Conservation (phyloP, 192 early-diverging fungal species). For the Coemansia sp. region DNA sequence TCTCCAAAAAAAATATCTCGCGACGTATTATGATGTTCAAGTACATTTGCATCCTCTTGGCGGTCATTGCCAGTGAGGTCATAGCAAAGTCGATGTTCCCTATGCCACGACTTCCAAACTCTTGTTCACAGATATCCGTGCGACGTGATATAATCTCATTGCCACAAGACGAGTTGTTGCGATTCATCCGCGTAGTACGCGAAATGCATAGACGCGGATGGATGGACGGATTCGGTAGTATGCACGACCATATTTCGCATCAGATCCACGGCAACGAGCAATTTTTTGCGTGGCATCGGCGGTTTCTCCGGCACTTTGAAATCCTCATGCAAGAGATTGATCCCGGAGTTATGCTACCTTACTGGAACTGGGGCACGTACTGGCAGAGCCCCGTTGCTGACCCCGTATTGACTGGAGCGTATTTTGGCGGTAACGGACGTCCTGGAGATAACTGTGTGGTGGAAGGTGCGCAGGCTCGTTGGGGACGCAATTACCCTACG, state of each 20-base stretch:
- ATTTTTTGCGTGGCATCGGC: slow-evolving; percentile 63
- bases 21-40: slow-evolving; percentile 22
- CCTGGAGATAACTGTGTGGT: slow-evolving; percentile 55
- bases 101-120: slow-evolving; percentile 37
- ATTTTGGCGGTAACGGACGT: slow-evolving; percentile 54
- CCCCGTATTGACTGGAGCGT: slow-evolving; percentile 34
- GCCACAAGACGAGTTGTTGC: slow-evolving; percentile 30
- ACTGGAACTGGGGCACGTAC: slow-evolving; percentile 69
- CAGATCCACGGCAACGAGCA: slow-evolving; percentile 59
- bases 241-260: slow-evolving; percentile 58
- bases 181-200: slow-evolving; percentile 41
- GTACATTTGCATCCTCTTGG: slow-evolving; percentile 42
- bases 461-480: slow-evolving; percentile 59
- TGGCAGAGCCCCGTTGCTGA: slow-evolving; percentile 56
- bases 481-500: slow-evolving; percentile 56
- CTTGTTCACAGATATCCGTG: slow-evolving; percentile 37
- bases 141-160: slow-evolving; percentile 46
- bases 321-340: slow-evolving; percentile 58
- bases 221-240: slow-evolving; percentile 60
- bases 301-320: slow-evolving; percentile 59
- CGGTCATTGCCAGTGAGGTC: slow-evolving; percentile 24
- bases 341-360: slow-evolving; percentile 60
- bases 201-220: slow-evolving; percentile 60
- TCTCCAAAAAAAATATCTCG: background rate
- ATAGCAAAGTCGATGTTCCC: slow-evolving; percentile 45